Base-by-base conservation (phyloP, 441 rosid species). In the Flueggea neowawraea region DNA sequence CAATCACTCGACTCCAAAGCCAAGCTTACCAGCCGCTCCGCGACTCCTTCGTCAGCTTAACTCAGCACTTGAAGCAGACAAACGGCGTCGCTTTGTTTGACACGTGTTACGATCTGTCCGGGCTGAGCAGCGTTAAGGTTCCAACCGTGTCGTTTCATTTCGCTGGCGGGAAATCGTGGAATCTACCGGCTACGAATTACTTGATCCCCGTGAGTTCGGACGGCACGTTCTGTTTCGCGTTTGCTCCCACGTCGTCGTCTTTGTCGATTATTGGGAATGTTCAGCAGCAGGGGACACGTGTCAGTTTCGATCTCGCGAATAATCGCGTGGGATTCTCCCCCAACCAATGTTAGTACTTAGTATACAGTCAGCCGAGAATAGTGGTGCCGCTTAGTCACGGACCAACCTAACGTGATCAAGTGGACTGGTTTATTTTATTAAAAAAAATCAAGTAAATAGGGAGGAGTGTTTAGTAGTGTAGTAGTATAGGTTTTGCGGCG, bases 231-330 rank as follows among this genome's bases (percentile, higher is more conserved):
- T 93, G 98, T 76, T 88, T 87, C 31, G 97, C 98, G 0, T 93
- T 93, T 31, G 98, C 98, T 8, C 91, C 89, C 4, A 88, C 97
- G n/a, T 43, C 73, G 84, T 77, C 95, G 62, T 84, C 86, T 61
- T 71, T 93, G 73, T 87, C 98, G 10, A 93, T 93, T 1, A 72
- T 93, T 52, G 98, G 97, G 54, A 93, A 93, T 57, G 85, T 93
- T 32, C 97, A 93, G 72, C 98, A 93, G 66, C 97, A 93, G 16
- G 86, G 98, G 16, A 82, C 86, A 78, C 94, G 98, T 66, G 93
- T 93, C 22, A 77, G 82, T 65, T 93, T 79, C 56, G 98, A 93
- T 57, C 63, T 85, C 62, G 88, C 79, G 16, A 90, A 78, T 52
- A 85, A 82, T 13, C 81, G 91, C 60, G 74, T 93, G 67, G 97